Conservation (phyloP, 2,329 filamentous ascomycete genomes). For the Pseudogymnoascus sp. region DNA sequence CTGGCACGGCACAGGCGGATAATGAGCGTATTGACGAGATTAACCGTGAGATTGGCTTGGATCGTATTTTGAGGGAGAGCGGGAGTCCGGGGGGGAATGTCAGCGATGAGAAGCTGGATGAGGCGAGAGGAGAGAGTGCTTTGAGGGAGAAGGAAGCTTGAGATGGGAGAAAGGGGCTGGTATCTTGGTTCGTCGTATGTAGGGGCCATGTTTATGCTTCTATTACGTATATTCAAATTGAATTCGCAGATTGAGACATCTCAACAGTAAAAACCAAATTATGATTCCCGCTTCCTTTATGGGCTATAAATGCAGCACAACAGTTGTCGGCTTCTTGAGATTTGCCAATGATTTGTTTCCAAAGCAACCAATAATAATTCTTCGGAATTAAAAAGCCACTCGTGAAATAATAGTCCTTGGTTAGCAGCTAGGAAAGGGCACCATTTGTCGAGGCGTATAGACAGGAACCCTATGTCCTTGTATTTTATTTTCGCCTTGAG, state of each 20-base stretch:
- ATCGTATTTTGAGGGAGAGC: conserved; percentile 16
- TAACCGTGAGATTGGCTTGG: conserved; percentile 59
- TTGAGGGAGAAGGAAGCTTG: neutral
- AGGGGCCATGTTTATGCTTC: neutral
- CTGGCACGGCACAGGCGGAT: conserved; percentile 10
- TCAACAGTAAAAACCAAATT: neutral
- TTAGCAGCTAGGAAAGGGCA: neutral
- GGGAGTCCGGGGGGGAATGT: neutral
- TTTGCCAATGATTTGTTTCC: neutral
- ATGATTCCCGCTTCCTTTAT: neutral
- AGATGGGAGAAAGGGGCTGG: neutral
- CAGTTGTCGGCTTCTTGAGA: neutral
- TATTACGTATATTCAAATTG: neutral
- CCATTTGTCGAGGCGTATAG: neutral
- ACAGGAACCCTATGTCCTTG: neutral
- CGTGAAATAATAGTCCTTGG: neutral
- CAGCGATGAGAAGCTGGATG: neutral
- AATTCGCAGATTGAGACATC: neutral
- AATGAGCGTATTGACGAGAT: conserved; percentile 59
- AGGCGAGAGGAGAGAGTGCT: neutral
- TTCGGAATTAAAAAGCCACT: neutral
- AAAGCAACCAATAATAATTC: neutral
- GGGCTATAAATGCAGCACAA: neutral
- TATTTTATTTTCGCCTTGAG: neutral
- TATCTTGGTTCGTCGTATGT: neutral